Percentiles rank a stretch among this genome's conserved stretches.
phyloP scores from a whole-genome alignment of 2,329 filamentous ascomycete genomes.

The Exophiala sp. region DNA sequence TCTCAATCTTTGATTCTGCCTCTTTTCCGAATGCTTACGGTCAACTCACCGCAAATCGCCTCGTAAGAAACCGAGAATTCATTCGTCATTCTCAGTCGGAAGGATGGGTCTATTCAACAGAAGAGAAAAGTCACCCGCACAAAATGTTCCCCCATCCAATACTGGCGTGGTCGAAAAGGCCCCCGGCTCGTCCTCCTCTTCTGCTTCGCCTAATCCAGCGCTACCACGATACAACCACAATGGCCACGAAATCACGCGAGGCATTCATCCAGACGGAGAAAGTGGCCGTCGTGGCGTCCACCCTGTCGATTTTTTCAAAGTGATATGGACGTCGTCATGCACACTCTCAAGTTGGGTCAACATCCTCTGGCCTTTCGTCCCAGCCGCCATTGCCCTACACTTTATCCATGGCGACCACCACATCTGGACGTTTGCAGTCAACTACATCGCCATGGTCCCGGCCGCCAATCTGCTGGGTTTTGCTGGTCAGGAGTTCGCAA shows the following conservation, averaged over 20 bases:
- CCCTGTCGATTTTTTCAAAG: conserved; percentile 60
- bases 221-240: conserved; percentile 25
- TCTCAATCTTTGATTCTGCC: background rate
- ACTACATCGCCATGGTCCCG: conserved; percentile 74
- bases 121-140: conserved; percentile 3
- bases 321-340: conserved; percentile 63
- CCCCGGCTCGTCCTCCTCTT: conserved; percentile 6
- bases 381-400: conserved; percentile 64
- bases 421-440: conserved; percentile 64
- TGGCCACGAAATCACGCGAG: conserved; percentile 33
- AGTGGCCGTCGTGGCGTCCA: conserved; percentile 66
- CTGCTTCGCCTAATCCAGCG: conserved; percentile 6
- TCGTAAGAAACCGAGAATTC: background rate
- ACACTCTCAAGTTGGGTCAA: conserved; percentile 64
- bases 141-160: background rate
- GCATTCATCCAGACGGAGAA: conserved; percentile 56
- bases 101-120: conserved; percentile 21
- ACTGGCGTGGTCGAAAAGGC: conserved; percentile 14
- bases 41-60: background rate
- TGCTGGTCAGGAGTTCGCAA: conserved; percentile 66
- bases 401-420: conserved; percentile 56
- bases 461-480: conserved; percentile 74
- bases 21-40: background rate
- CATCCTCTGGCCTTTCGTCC: conserved; percentile 71
- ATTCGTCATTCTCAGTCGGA: conserved; percentile 12